Base-by-base conservation (phyloP, 305 asterid species). In the Plantago coronopus region DNA sequence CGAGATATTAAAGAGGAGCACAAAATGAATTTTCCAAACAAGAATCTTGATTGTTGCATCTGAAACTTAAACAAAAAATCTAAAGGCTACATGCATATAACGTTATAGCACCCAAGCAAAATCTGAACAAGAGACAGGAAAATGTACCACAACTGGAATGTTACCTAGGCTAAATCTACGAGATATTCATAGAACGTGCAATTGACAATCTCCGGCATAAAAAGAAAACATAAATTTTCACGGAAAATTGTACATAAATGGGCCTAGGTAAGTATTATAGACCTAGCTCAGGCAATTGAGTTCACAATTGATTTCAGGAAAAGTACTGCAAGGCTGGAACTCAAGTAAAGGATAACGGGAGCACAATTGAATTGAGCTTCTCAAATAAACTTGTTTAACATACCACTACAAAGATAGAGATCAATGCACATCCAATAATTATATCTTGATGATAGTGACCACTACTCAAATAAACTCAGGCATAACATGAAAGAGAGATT, bases 381-480 rank as follows among this genome's bases (percentile, higher is more conserved):
- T 51, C 57, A 11, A n/a, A 59, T 29, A 13, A 27, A 1, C 7
- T 31, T 31, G 38, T 7, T 27, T 31, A 19, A 53, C 53, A 57
- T 59, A 40, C 38, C 20, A 50, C 42, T 50, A 68, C 48, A 59
- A 48, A 17, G 20, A 54, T 45, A 69, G 23, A 37, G 64, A 22
- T 23, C 38, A 47, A 61, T 19, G 54, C 47, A 63, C 18, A 34
- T 50, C 46, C 47, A 71, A 34, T 27, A 22, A 47, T 49, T 38
- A 23, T 55, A 59, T 54, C 48, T 23, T 29, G 16, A 12, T 31
- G 44, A 40, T 31, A 37, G 57, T 15, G 5, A n/a, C 29, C n/a
- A 53, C 34, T 15, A 25, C 27, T 22, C 2, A 53, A 10, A 12
- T 23, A 23, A 53, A 53, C 11, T 53, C 57, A 22, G 40, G 40